A percentile compares a stretch with the other conserved stretches of the same genome.
phyloP scores from a whole-genome alignment of 495 filamentous ascomycete genomes.

The Rusavskia elegans region DNA sequence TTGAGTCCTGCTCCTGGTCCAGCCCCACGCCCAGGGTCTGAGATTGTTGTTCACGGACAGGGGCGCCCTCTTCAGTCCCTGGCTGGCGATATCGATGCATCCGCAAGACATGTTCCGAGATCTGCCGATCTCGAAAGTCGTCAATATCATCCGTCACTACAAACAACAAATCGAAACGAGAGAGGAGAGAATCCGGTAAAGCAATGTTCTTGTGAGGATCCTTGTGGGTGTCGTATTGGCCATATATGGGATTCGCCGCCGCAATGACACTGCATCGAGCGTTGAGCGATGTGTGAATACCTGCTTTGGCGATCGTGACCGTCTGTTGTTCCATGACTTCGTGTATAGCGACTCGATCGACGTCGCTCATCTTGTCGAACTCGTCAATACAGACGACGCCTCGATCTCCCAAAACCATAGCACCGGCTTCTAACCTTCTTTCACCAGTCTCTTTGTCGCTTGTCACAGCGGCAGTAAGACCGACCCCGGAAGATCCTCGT shows the following conservation, averaged over 20 bases:
- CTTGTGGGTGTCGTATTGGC: conserved; percentile 96
- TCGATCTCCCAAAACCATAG: conserved; percentile 95
- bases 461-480: conserved; percentile 94
- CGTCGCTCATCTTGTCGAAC: conserved; percentile 99
- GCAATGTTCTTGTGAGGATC: conserved; percentile 98
- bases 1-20: conserved; percentile 56
- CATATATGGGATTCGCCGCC: conserved; percentile 94
- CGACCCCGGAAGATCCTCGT: conserved; percentile 91
- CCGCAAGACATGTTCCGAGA: conserved; percentile 92
- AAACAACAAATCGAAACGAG: conserved; percentile 97
- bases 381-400: conserved; percentile 99
- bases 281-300: conserved; percentile 95
- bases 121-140: conserved; percentile 71
- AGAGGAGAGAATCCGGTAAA: conserved; percentile 88
- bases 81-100: conserved; percentile 96
- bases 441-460: conserved; percentile 96
- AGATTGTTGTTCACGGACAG: conserved; percentile 72
- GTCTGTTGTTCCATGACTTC: conserved; percentile 99
- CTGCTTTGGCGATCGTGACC: conserved; percentile 96
- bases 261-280: conserved; percentile 94
- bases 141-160: conserved; percentile 98
- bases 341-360: conserved; percentile 96
- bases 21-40: conserved; percentile 84
- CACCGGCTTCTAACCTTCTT: conserved; percentile 85
- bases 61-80: conserved; percentile 87